Base-by-base conservation (phyloP, 257 asterid species). In the Fraxinus cuspidata region DNA sequence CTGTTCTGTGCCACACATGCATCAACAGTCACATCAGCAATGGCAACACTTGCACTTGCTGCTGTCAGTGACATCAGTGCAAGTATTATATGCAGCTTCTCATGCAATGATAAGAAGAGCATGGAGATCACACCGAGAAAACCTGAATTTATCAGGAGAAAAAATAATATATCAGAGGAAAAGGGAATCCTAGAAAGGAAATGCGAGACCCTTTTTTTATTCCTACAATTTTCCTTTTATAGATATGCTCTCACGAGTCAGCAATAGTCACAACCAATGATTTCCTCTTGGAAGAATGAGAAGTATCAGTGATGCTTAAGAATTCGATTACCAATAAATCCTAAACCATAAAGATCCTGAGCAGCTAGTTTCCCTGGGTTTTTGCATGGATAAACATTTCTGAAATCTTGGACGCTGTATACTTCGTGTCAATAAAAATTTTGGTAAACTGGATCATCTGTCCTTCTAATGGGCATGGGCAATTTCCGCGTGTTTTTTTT, bases 1-100 rank as follows among this genome's bases (percentile, higher is more conserved):
- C 98, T 96, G 47, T 88, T 93, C 84, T 93, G 96, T 13, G 97
- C 98, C 71, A 93, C 97, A 68, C 98, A 96, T 32, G 99, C 98
- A 81, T 96, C 98, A 7, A 96, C 90, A 15, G 99, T 96, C 67
- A 96, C 99, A 63, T 96, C 99, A 12, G 99, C 97, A 74, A 96
- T 93, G 8, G 99, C 99, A 72, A 92, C 98, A 23, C 97, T 93
- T 66, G 98, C 97, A 87, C 98, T 93, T 73, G 88, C 95, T 56
- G 98, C 92, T 44, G 98, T 92, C 83, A 96, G 60, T 34, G 90
- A 84, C 76, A 93, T 85, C 70, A 96, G 74, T 25, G 99, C 96
- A 44, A 90, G 67, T 70, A 72, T 91, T 78, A 96, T 89, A 79
- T 90, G 97, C 83, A 93, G 84, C 19, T 86, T 85, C 75, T 85